These are phyloP conservation scores for Mycena alexandri DNA, from an alignment of 768 basidiomycete species.

Conservation along the genomic window DNA sequence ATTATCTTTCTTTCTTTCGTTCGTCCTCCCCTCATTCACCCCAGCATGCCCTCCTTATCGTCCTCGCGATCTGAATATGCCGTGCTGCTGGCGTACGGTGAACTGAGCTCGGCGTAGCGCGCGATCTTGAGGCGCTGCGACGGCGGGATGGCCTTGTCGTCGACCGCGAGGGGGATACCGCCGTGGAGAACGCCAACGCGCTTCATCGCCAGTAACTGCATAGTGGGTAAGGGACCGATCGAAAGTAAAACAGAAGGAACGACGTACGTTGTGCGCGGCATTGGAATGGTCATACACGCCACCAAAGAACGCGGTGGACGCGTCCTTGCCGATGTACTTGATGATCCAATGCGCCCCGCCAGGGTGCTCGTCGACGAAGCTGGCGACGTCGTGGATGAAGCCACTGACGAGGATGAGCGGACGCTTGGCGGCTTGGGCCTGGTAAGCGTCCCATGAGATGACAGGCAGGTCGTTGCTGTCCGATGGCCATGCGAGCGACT, in stretches of 20 bases:
- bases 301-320: conserved; percentile 95
- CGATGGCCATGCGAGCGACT: conserved; percentile 83
- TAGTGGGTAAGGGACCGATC: not conserved
- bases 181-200: conserved; percentile 74
- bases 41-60: conserved; percentile 33
- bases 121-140: conserved; percentile 80
- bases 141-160: conserved; percentile 78
- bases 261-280: conserved; percentile 84
- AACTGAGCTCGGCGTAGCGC: conserved; percentile 70
- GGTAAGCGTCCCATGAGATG: conserved; percentile 89
- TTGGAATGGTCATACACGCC: conserved; percentile 93
- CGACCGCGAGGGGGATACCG: conserved; percentile 68
- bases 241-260: not conserved
- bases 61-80: conserved; percentile 60
- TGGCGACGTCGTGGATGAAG: conserved; percentile 91
- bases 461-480: conserved; percentile 84
- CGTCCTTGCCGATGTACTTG: conserved; percentile 92
- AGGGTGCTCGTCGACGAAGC: conserved; percentile 93
- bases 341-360: conserved; percentile 89
- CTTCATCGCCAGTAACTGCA: conserved; percentile 71
- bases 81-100: conserved; percentile 66
- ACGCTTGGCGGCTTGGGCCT: conserved; percentile 81
- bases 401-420: conserved; percentile 91
- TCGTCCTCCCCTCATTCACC: conserved; percentile 3
- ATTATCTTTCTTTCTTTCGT: conserved; percentile 2